These are phyloP conservation scores for Cladosporium sp. DNA, from an alignment of 2,329 filamentous ascomycete species.

Conservation along the genomic window DNA sequence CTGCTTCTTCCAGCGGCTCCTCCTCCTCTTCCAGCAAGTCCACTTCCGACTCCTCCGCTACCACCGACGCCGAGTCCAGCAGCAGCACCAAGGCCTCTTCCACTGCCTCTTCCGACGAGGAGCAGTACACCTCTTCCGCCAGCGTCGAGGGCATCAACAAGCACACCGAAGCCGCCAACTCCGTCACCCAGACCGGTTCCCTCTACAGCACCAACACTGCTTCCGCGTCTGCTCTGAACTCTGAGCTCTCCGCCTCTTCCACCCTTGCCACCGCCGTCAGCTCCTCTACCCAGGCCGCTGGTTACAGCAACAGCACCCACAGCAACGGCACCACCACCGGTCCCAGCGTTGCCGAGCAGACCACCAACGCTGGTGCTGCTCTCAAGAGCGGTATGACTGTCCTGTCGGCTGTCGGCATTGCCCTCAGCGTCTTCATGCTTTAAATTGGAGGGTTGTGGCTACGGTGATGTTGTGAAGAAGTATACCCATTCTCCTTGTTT, in stretches of 20 bases:
- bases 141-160: conserved; percentile 20
- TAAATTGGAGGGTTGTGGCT: conserved; percentile 10
- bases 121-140: conserved; percentile 17
- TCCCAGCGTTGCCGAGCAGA: conserved; percentile 12
- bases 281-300: conserved; percentile 3
- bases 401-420: conserved; percentile 23
- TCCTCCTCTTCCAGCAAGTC: conserved; percentile 19
- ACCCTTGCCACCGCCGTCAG: conserved; percentile 15
- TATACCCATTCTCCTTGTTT: too few relatives aligned
- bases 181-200: conserved; percentile 22
- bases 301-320: conserved; percentile 7
- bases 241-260: conserved; percentile 12
- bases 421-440: conserved; percentile 20
- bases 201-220: conserved; percentile 24
- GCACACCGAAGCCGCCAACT: conserved; percentile 19
- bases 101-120: conserved; percentile 26
- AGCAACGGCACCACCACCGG: conserved; percentile 8
- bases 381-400: conserved; percentile 15
- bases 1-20: background rate
- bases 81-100: conserved; percentile 20
- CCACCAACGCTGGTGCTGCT: conserved; percentile 14
- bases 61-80: conserved; percentile 15
- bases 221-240: conserved; percentile 22
- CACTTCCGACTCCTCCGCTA: conserved; percentile 22
- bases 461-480: too few relatives aligned